Evolutionary conservation across 2,329 filamentous ascomycete species (phyloP), one percentile per base, ranked within the genome.

Genomic region (Hymenoscyphus infarciens): DNA sequence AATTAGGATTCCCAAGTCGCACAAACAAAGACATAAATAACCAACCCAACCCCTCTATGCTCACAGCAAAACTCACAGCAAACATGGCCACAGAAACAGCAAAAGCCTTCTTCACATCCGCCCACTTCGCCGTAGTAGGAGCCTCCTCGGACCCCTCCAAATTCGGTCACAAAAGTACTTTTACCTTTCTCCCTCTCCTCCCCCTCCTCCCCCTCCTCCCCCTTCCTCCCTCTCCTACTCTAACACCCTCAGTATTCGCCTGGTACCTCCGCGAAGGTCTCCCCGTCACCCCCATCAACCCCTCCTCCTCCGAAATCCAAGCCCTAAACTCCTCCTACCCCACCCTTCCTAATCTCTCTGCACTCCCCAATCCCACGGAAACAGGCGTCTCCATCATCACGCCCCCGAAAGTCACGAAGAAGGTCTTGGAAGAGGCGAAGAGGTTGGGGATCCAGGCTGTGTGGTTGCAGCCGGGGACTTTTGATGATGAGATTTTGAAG

Each of bases 401-500:
- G 13, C 91, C 91, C 2, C 94, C 95, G 0, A 77, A 82, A 1
- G 86, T 91, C 33, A 97, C 95, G 0, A 82, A 88, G 63, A 78
- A 86, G 71, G 80, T 96, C 7, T 79, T 98, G 49, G 81, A 87
- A 66, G 90, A 96, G 75, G 95, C 94, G 0, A 90, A 87, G 75
- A 80, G 83, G 61, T 80, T 89, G 11, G 88, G 92, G 2, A 79
- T 96, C 54, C 82, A 85, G 19, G 83, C 90, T 29, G 87, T 97
- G 5, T 97, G 91, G 90, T 78, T 98, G 68, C 95, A 98, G 78
- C 95, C 95, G 0, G 95, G 94, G 0, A 93, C 87, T 16, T 98
- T 90, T 73, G 87, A 97, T 74, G 85, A 90, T 59, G 85, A 86
- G 63, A 89, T 92, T 25, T 74, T 97, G 66, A 78, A 82, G 49